Evolutionary conservation across 1,284 basidiomycete genomes (phyloP).

Genomic region (Volvariella surrecta): DNA sequence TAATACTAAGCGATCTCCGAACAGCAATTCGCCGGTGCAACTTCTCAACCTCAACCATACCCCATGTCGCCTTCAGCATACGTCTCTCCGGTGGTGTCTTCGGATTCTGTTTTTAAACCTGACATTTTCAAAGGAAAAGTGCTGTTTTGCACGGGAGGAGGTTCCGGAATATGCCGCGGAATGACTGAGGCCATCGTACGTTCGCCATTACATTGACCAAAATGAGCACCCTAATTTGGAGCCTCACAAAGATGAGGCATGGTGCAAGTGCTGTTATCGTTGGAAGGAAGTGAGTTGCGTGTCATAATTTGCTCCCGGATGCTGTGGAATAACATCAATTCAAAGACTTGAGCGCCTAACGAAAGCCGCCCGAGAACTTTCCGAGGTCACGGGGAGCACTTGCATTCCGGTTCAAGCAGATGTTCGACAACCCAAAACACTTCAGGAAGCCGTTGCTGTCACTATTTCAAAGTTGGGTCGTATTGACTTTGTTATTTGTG

Average conservation of each 20-base stretch:
- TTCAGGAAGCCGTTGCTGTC: conserved; percentile 72
- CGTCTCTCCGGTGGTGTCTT: conserved; percentile 38
- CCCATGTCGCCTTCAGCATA: conserved; percentile 31
- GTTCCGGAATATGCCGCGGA: conserved; percentile 86
- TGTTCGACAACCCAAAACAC: conserved; percentile 69
- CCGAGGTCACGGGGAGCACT: conserved; percentile 55
- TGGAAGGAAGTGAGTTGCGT: conserved; percentile 69
- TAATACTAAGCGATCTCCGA: too few species aligned
- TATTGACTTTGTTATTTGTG: conserved; percentile 95
- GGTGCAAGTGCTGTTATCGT: conserved; percentile 80
- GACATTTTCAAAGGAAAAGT: conserved; percentile 91
- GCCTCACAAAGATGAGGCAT: conserved; percentile 67
- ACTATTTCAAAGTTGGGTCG: conserved; percentile 74
- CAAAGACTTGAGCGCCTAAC: conserved; percentile 69
- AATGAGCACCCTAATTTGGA: too few species aligned
- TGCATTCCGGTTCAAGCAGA: conserved; percentile 80
- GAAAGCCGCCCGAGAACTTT: conserved; percentile 66
- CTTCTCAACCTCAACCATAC: conserved; percentile 1
- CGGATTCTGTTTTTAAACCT: conserved; percentile 60
- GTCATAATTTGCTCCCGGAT: not conserved
- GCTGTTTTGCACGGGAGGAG: conserved; percentile 86
- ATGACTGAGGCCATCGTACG: conserved; percentile 79
- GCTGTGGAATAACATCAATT: not conserved
- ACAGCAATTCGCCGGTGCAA: too few species aligned
- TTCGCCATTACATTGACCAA: conserved; percentile 12